Percentiles rank a stretch among this genome's conserved stretches.
These are phyloP conservation scores for Tolypocladium amazonense DNA, from an alignment of 2,329 filamentous ascomycete genomes.

Conservation along the genomic window DNA sequence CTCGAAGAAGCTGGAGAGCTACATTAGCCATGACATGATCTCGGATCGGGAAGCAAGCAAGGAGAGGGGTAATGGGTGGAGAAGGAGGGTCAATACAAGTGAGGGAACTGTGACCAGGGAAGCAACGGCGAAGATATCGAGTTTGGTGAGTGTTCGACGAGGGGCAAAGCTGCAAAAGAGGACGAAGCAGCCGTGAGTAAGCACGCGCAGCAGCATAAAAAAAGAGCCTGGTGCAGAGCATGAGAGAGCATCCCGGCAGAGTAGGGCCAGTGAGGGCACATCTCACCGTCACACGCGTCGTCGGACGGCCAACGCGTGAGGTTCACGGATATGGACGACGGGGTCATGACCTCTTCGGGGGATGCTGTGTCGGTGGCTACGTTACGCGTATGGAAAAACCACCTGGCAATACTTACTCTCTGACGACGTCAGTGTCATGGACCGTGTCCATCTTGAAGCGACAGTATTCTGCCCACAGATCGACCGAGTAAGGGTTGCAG, in stretches of 20 bases:
- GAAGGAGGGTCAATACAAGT: slow-evolving; percentile 50
- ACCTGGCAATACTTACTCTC: slow-evolving; percentile 87
- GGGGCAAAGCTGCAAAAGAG: slow-evolving; percentile 22
- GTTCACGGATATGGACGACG: slow-evolving; percentile 21
- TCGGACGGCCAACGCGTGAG: slow-evolving; percentile 25
- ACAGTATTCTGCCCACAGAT: slow-evolving; percentile 96
- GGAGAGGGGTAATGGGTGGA: slow-evolving; percentile 7
- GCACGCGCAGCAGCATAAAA: slow-evolving; percentile 28
- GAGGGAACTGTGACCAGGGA: slow-evolving; percentile 32
- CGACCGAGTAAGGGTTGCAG: slow-evolving; percentile 85
- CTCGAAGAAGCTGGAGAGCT: slow-evolving; percentile 72
- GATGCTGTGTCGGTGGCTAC: slow-evolving; percentile 35
- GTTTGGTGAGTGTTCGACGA: slow-evolving; percentile 19
- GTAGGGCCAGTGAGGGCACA: slow-evolving; percentile 50
- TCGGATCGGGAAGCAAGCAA: background rate
- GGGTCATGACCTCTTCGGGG: slow-evolving; percentile 29
- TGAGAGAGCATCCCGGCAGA: slow-evolving; percentile 53
- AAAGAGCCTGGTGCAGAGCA: slow-evolving; percentile 54
- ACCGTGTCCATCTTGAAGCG: slow-evolving; percentile 96
- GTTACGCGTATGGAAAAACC: slow-evolving; percentile 59
- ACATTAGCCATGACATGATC: slow-evolving; percentile 15
- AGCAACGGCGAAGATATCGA: slow-evolving; percentile 40
- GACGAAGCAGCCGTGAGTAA: slow-evolving; percentile 28
- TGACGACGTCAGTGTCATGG: slow-evolving; percentile 86
- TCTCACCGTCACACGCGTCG: slow-evolving; percentile 54